These are phyloP conservation scores for Spongispora temasekensis DNA, from an alignment of 1,284 basidiomycete species.

Conservation along the genomic window DNA sequence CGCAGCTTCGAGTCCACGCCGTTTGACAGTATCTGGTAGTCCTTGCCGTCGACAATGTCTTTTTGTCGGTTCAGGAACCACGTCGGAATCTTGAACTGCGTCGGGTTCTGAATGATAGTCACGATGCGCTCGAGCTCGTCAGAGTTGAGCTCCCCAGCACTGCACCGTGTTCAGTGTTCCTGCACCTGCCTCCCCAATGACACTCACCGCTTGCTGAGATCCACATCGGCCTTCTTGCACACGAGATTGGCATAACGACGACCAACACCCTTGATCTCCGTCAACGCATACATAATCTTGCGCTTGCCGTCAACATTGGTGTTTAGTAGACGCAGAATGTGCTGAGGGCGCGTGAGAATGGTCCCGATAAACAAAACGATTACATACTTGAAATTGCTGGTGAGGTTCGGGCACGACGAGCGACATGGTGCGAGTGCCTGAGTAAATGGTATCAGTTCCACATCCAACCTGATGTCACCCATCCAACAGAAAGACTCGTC, in stretches of 20 bases:
- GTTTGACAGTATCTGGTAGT: slow-evolving; percentile 96
- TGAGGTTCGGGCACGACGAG: slow-evolving; percentile 92
- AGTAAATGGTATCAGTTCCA: slow-evolving; percentile 16
- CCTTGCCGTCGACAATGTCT: slow-evolving; percentile 97
- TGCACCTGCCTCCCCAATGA: background rate
- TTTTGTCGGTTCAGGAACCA: slow-evolving; percentile 99
- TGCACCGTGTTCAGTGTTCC: slow-evolving; percentile 33
- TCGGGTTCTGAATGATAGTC: slow-evolving; percentile 99
- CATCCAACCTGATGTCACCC: slow-evolving; percentile 13
- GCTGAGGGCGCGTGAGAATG: slow-evolving; percentile 46
- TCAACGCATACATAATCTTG: slow-evolving; percentile 98
- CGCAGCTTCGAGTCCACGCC: slow-evolving; percentile 98
- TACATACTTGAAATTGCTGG: slow-evolving; percentile 84
- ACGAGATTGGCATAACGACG: slow-evolving; percentile 98
- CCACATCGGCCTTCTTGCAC: slow-evolving; percentile 99
- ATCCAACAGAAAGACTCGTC: slow-evolving; percentile 18
- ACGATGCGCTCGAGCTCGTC: slow-evolving; percentile 99
- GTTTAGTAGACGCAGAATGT: slow-evolving; percentile 98
- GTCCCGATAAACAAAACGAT: background rate
- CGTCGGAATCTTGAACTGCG: slow-evolving; percentile 98
- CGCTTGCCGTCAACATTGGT: slow-evolving; percentile 99
- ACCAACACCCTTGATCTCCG: slow-evolving; percentile 99
- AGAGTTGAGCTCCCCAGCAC: slow-evolving; percentile 93
- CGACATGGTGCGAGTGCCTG: slow-evolving; percentile 63
- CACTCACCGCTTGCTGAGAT: slow-evolving; percentile 95